Evolutionary conservation across 2,329 filamentous ascomycete genomes (phyloP), one percentile per base, ranked within the genome.

Genomic region (Alternaria ethzedia): DNA sequence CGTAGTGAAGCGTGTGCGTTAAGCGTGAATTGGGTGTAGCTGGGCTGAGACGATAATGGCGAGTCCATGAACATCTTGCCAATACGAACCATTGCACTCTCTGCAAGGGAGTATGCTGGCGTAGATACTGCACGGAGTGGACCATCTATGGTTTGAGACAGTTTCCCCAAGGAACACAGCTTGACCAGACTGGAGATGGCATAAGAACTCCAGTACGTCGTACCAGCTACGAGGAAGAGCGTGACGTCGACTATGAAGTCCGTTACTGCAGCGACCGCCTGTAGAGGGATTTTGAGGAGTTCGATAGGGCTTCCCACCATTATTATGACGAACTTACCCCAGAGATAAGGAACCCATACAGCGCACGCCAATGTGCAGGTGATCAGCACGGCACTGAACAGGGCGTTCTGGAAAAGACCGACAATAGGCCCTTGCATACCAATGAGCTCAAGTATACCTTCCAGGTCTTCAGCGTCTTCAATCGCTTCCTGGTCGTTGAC

Each of bases 371-470:
- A 89, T 13, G 94, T 97, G 55, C 95, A 88, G 1, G 92, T 78
- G 9, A 99, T 93, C 26, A 99, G 86, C 49, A 98, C 90, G 8
- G 92, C 91, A 77, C 95, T 97, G 80, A 99, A 99, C 15, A 97
- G 89, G 59, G 92, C 94, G 70, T 99, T 99, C 75, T 99, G 96
- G 70, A 98, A 89, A 6, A 99, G 86, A 3, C 93, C 94, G 13
- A 91, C 90, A 4, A 99, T 85, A 0, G 96, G 96, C 0, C 96
- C 96, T 74, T 96, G 93, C 91, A 99, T 96, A 41, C 96, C 96
- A 63, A 99, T 91, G 15, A 99, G 87, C 78, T 99, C 96, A 84
- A 99, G 89, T 56, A 99, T 92, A 0, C 96, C 96, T 77, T 99
- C 96, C 15, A 99, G 89, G 75, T 99, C 96, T 80, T 99, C 96